Evolutionary conservation across 1,139 yeast genomes (phyloP).

Genomic region (Arxiozyma bovina): DNA sequence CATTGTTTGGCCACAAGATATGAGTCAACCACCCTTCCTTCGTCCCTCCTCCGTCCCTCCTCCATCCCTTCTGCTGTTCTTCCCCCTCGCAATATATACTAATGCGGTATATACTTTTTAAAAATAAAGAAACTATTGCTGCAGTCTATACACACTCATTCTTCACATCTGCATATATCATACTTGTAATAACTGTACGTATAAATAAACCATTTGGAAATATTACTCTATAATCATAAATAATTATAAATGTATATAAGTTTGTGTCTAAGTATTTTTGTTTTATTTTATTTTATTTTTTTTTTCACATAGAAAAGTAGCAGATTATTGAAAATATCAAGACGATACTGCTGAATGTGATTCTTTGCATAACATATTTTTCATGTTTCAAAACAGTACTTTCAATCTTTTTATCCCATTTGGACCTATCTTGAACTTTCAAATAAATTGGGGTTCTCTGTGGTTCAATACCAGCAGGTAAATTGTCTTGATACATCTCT

Average conservation of each 20-base stretch:
- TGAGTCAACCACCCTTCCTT: background rate
- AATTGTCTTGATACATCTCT: slow-evolving; percentile 51
- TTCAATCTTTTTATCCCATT: slow-evolving; percentile 25
- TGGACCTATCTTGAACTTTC: slow-evolving; percentile 33
- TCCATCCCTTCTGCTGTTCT: no score
- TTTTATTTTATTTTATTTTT: no score
- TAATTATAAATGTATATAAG: no score
- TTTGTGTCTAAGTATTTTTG: background rate
- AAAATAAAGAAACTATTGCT: background rate
- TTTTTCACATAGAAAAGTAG: background rate
- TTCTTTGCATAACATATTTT: background rate
- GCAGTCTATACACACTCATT: background rate
- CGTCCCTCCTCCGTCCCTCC: no score
- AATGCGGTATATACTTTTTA: no score
- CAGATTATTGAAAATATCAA: background rate
- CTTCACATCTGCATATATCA: background rate
- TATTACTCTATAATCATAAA: background rate
- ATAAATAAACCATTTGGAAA: no score
- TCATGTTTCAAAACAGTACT: slow-evolving; percentile 9
- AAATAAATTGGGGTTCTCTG: slow-evolving; percentile 33
- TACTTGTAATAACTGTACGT: background rate
- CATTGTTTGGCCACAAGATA: background rate
- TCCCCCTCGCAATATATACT: no score
- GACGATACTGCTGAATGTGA: background rate
- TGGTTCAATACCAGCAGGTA: slow-evolving; percentile 39